These are phyloP conservation scores for Nemania sp. DNA, from an alignment of 2,329 filamentous ascomycete genomes.

Conservation along the genomic window DNA sequence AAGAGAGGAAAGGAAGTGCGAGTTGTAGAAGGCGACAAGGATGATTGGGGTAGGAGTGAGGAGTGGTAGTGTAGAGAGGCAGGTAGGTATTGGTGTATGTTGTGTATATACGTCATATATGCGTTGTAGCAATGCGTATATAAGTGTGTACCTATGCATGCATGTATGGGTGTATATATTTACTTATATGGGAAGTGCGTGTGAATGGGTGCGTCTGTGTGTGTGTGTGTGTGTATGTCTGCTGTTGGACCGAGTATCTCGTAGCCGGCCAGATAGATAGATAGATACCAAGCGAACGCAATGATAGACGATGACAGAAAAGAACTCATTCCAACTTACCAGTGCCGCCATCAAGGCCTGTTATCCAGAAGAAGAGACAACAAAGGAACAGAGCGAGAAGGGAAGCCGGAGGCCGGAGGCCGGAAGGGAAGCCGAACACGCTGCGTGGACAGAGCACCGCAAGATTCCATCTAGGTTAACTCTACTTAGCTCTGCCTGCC, in stretches of 20 bases:
- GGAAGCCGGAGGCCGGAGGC: neutral
- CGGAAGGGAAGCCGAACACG: neutral
- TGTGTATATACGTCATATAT: neutral
- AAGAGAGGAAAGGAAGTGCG: neutral
- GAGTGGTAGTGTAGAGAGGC: neutral
- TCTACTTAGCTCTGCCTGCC: too few species aligned
- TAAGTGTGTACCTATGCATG: too few species aligned
- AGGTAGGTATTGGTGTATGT: neutral
- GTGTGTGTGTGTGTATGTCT: too few species aligned
- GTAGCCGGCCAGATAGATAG: too few species aligned
- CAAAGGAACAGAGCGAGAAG: neutral
- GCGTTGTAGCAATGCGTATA: neutral
- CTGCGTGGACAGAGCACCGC: neutral
- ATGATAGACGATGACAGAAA: neutral
- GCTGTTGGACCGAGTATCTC: too few species aligned
- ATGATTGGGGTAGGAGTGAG: neutral
- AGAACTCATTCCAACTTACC: conserved; percentile 38
- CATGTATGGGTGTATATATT: too few species aligned
- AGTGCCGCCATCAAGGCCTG: conserved; percentile 40
- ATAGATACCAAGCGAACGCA: too few species aligned
- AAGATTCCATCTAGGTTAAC: neutral
- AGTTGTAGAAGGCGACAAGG: neutral
- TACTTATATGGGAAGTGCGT: too few species aligned
- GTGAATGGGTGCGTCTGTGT: too few species aligned
- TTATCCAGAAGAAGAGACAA: neutral